phyloP scores from a whole-genome alignment of 1,284 basidiomycete species.

The Meripilus lineatus region DNA sequence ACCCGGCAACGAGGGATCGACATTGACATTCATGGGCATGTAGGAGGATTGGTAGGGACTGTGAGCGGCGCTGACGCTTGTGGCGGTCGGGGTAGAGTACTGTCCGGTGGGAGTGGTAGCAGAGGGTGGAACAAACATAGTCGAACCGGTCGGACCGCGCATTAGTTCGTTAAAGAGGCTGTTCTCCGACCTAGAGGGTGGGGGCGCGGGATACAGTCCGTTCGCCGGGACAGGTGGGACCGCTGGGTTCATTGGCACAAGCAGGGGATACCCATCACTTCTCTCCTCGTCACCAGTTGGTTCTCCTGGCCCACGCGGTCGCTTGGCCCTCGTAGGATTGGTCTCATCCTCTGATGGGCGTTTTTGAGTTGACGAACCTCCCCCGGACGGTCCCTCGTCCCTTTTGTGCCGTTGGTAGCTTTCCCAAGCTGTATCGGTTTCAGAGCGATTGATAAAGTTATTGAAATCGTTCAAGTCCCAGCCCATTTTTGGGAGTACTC shows the following conservation, averaged over 20 bases:
- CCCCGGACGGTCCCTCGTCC: constrained; percentile 17
- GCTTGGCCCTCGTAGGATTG: constrained; percentile 41
- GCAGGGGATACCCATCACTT: constrained; percentile 48
- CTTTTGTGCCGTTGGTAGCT: constrained; percentile 71
- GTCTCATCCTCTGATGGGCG: constrained; percentile 49
- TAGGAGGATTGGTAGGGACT: constrained; percentile 49
- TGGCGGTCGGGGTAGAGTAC: constrained; percentile 29
- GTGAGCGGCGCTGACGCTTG: constrained; percentile 19
- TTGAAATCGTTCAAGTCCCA: constrained; percentile 76
- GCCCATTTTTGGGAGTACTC: constrained; percentile 74
- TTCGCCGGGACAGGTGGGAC: constrained; percentile 34
- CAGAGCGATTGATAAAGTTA: constrained; percentile 74
- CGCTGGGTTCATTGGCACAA: constrained; percentile 46
- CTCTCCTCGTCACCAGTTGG: constrained; percentile 37
- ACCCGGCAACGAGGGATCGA: constrained; percentile 47
- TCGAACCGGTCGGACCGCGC: constrained; percentile 49
- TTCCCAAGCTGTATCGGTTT: constrained; percentile 90
- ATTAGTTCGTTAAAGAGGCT: constrained; percentile 60
- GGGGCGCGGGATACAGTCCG: constrained; percentile 26
- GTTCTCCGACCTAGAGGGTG: constrained; percentile 33
- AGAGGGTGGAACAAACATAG: constrained; percentile 54
- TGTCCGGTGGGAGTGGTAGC: constrained; percentile 32
- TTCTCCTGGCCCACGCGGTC: constrained; percentile 37
- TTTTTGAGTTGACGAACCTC: constrained; percentile 26
- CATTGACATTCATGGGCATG: constrained; percentile 51